These are phyloP conservation scores for Phytophthora pluvialis DNA, from an alignment of 352 stramenopile genomes.

Conservation along the genomic window DNA sequence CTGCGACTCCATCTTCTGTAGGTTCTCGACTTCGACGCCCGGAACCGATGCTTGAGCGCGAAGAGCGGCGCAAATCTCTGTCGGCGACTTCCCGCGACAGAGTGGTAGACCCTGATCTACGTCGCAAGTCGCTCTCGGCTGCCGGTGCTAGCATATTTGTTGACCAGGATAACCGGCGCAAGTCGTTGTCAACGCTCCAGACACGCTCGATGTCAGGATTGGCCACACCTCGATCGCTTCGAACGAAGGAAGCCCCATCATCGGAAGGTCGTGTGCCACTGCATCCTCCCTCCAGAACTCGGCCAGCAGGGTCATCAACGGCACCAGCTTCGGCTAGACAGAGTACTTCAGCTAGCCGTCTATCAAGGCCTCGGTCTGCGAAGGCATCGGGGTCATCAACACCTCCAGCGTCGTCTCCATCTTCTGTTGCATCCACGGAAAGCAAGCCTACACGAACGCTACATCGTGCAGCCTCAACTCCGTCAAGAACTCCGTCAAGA, in stretches of 20 bases:
- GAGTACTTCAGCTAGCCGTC: conserved; percentile 28
- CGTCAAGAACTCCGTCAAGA: conserved; percentile 7
- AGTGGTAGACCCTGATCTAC: conserved; percentile 39
- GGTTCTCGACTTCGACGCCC: conserved; percentile 31
- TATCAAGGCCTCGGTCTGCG: conserved; percentile 31
- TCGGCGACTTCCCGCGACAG: conserved; percentile 29
- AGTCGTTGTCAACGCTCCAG: conserved; percentile 54
- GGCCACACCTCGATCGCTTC: conserved; percentile 31
- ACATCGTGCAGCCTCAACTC: conserved; percentile 27
- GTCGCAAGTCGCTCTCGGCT: conserved; percentile 57
- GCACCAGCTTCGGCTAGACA: conserved; percentile 26
- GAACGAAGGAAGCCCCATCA: conserved; percentile 19
- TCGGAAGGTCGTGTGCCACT: conserved; percentile 29
- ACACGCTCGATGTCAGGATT: conserved; percentile 34
- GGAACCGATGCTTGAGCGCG: conserved; percentile 35
- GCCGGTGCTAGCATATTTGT: conserved; percentile 24
- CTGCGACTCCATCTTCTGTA: conserved; percentile 11
- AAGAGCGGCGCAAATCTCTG: conserved; percentile 54
- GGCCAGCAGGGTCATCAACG: conserved; percentile 23
- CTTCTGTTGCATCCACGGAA: conserved; percentile 25
- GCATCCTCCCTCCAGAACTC: conserved; percentile 30
- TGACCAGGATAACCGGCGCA: conserved; percentile 41
- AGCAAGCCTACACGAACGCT: conserved; percentile 33
- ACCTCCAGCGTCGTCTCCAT: conserved; percentile 28
- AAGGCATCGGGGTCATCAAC: conserved; percentile 23